These are phyloP conservation scores for Starmerella gropengiesseri DNA, from an alignment of 805 yeast genomes.

Conservation along the genomic window DNA sequence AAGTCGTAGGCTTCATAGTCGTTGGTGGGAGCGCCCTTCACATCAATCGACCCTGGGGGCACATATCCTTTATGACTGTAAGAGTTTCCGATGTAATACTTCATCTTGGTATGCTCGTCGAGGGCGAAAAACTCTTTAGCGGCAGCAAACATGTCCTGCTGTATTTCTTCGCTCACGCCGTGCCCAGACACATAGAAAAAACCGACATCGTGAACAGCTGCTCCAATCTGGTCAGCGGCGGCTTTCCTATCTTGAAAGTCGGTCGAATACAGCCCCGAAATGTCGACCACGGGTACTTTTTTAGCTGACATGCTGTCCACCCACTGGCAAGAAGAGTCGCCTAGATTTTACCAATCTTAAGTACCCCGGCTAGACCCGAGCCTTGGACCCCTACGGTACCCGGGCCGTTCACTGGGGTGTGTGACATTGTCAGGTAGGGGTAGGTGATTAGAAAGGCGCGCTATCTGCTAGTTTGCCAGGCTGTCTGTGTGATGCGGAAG, in stretches of 20 bases:
- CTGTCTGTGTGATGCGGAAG: too few relatives aligned
- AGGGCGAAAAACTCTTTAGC: slow-evolving; percentile 37
- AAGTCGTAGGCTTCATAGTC: slow-evolving; percentile 45
- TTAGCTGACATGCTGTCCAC: too few relatives aligned
- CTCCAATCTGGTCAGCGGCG: slow-evolving; percentile 24
- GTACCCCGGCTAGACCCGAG: too few relatives aligned
- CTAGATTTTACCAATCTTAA: too few relatives aligned
- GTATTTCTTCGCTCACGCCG: neutral
- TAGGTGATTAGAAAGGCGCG: too few relatives aligned
- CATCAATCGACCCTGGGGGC: slow-evolving; percentile 31
- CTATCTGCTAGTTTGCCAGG: too few relatives aligned
- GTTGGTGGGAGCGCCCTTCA: slow-evolving; percentile 33
- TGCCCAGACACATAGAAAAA: slow-evolving; percentile 42
- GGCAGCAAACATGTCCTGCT: slow-evolving; percentile 32
- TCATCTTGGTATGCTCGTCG: slow-evolving; percentile 36
- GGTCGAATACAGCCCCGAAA: slow-evolving; percentile 7
- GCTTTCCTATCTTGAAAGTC: slow-evolving; percentile 11
- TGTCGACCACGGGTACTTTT: slow-evolving; percentile 10
- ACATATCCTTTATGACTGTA: slow-evolving; percentile 35
- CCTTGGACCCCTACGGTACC: too few relatives aligned
- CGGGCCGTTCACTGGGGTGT: too few relatives aligned
- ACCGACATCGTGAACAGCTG: slow-evolving; percentile 46
- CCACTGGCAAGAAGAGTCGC: too few relatives aligned
- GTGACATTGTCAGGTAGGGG: too few relatives aligned
- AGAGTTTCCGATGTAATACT: slow-evolving; percentile 38